phyloP scores from a whole-genome alignment of 805 yeast species.

The Candida sanyiensis region DNA sequence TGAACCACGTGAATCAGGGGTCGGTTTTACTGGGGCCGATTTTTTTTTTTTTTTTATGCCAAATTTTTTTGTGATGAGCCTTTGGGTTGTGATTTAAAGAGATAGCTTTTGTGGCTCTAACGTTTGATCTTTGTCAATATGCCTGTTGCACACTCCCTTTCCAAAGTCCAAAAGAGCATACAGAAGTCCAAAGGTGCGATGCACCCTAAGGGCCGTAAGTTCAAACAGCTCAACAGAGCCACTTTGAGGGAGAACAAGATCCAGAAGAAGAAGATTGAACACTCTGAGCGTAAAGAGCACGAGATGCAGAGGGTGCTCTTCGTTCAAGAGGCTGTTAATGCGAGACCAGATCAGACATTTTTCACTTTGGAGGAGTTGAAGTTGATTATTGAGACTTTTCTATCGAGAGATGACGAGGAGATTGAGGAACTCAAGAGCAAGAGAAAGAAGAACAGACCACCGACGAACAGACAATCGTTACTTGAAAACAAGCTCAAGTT shows the following conservation, averaged over 20 bases:
- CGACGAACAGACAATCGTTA: conserved; percentile 60
- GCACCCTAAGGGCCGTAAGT: conserved; percentile 88
- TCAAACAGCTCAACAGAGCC: conserved; percentile 80
- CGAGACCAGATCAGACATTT: conserved; percentile 33
- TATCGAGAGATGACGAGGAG: conserved; percentile 73
- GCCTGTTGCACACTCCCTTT: conserved; percentile 66
- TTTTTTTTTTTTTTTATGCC: conserved; percentile 2
- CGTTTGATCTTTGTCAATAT: conserved; percentile 21
- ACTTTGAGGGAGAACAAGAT: conserved; percentile 75
- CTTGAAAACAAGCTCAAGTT: conserved; percentile 55
- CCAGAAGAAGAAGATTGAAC: conserved; percentile 49
- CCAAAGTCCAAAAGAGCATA: conserved; percentile 58
- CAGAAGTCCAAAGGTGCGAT: conserved; percentile 49
- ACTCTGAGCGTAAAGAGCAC: conserved; percentile 51
- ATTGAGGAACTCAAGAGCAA: conserved; percentile 50
- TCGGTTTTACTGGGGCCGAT: background rate
- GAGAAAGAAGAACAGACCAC: conserved; percentile 87
- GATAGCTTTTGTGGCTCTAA: background rate
- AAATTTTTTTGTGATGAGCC: conserved; percentile 8
- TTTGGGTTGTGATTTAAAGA: background rate
- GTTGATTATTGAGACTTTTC: conserved; percentile 52
- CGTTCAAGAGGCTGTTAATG: conserved; percentile 51
- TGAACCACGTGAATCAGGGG: background rate
- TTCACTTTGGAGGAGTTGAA: conserved; percentile 58
- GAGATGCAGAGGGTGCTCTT: conserved; percentile 54